These are phyloP conservation scores for Mycena sanguinolenta DNA, from an alignment of 768 basidiomycete species.

Conservation along the genomic window DNA sequence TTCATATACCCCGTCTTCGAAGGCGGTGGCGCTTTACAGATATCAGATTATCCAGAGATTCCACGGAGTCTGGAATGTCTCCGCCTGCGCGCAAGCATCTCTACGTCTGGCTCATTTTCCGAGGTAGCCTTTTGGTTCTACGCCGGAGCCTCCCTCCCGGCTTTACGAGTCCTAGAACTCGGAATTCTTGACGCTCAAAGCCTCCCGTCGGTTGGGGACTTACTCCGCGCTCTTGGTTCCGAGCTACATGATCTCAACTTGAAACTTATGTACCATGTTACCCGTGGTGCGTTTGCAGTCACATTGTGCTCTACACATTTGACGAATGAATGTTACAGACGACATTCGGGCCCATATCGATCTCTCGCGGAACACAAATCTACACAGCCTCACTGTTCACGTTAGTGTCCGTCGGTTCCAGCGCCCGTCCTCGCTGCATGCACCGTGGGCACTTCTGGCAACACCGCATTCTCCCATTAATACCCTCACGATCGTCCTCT, in stretches of 20 bases:
- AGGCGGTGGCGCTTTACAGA: not conserved
- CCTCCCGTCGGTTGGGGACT: constrained; percentile 8
- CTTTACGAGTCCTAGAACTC: constrained; percentile 8
- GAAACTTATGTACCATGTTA: constrained; percentile 14
- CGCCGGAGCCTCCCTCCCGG: not conserved
- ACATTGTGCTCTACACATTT: not conserved
- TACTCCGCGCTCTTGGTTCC: constrained; percentile 17
- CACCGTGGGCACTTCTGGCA: constrained; percentile 22
- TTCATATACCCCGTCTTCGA: constrained; percentile 3
- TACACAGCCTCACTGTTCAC: constrained; percentile 23
- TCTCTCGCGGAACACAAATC: constrained; percentile 9
- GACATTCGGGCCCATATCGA: constrained; percentile 20
- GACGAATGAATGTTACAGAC: constrained; percentile 1
- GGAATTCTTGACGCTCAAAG: not conserved
- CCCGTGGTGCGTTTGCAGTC: constrained; percentile 9
- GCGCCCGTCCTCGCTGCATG: not conserved
- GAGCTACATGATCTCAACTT: constrained; percentile 20
- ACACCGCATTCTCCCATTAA: not conserved
- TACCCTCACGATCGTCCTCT: constrained; percentile 29
- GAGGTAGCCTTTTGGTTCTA: not conserved
- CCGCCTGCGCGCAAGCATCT: not conserved
- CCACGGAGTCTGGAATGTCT: not conserved
- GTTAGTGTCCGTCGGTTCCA: constrained; percentile 24
- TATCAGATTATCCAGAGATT: not conserved
- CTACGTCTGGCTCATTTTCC: too few relatives aligned